Evolutionary conservation across 2,329 filamentous ascomycete genomes (phyloP).

Genomic region (Sarocladiaceae sp.): DNA sequence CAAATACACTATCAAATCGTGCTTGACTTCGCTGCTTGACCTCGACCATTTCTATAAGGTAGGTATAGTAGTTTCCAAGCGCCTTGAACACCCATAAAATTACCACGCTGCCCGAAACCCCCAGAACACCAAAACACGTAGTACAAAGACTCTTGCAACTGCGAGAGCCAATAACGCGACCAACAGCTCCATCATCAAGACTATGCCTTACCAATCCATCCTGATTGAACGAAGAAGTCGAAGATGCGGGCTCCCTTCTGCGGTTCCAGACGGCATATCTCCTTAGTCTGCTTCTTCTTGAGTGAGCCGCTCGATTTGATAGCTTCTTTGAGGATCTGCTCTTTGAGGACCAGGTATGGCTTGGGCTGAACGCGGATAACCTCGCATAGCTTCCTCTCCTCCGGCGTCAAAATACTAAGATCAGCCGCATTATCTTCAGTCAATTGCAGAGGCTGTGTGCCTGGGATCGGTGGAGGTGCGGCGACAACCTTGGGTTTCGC

Average conservation of each 20-base stretch:
- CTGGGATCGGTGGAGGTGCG: constrained; percentile 49
- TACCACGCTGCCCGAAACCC: not conserved
- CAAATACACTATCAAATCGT: too few species aligned
- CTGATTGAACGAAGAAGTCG: constrained; percentile 90
- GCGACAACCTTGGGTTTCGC: constrained; percentile 46
- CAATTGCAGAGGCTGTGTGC: constrained; percentile 61
- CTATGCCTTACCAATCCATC: constrained; percentile 84
- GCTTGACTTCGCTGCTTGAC: not conserved
- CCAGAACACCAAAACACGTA: not conserved
- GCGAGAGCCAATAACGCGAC: not conserved
- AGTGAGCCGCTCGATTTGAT: constrained; percentile 81
- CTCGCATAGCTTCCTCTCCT: constrained; percentile 84
- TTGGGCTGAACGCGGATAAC: constrained; percentile 84
- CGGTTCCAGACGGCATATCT: constrained; percentile 78
- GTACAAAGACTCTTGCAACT: not conserved
- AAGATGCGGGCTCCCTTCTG: constrained; percentile 84
- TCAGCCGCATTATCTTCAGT: constrained; percentile 76
- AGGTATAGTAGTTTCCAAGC: constrained; percentile 1
- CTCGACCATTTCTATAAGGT: not conserved
- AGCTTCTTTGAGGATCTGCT: constrained; percentile 84
- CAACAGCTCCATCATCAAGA: too few species aligned
- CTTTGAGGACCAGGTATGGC: constrained; percentile 92
- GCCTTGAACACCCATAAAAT: not conserved
- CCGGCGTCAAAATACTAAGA: constrained; percentile 76
- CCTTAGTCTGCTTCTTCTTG: constrained; percentile 91